Conservation (phyloP, 352 stramenopile species). For the Phytophthora syringae region DNA sequence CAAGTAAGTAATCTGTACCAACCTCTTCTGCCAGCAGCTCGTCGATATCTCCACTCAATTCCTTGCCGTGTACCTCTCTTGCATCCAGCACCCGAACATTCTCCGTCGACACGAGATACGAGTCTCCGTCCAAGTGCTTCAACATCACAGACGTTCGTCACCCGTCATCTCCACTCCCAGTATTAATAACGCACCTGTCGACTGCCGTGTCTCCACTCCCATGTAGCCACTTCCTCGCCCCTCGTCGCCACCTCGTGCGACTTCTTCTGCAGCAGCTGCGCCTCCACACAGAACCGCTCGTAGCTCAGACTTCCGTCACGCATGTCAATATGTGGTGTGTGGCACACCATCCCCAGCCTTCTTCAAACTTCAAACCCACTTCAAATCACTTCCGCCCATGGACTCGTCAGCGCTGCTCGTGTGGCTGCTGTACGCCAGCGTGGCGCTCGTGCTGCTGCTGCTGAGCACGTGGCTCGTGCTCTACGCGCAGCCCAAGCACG, state of each 20-base stretch:
- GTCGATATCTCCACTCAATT: conserved; percentile 17
- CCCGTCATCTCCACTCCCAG: too few relatives aligned
- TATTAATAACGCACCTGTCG: conserved; percentile 47
- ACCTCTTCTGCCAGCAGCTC: conserved; percentile 30
- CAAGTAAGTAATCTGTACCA: not conserved
- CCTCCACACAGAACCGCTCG: conserved; percentile 56
- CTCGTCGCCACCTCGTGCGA: conserved; percentile 39
- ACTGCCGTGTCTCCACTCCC: conserved; percentile 36
- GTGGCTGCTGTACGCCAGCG: conserved; percentile 73
- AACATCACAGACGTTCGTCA: conserved; percentile 10
- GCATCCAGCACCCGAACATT: conserved; percentile 27
- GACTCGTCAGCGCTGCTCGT: conserved; percentile 48
- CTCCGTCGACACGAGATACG: conserved; percentile 67
- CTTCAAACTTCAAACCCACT: conserved; percentile 20
- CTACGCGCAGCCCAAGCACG: conserved; percentile 68
- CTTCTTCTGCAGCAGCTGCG: conserved; percentile 43
- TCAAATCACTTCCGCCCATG: conserved; percentile 34
- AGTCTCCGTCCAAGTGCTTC: conserved; percentile 68
- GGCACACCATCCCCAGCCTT: not conserved
- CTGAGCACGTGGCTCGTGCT: conserved; percentile 62
- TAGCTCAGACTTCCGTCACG: conserved; percentile 48
- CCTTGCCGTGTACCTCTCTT: not conserved
- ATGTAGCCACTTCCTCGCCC: too few relatives aligned
- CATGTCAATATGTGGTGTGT: conserved; percentile 12
- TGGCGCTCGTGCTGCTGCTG: conserved; percentile 62